Conservation (phyloP, 306 rosid genomes). For the Aeschynomene evenia region DNA sequence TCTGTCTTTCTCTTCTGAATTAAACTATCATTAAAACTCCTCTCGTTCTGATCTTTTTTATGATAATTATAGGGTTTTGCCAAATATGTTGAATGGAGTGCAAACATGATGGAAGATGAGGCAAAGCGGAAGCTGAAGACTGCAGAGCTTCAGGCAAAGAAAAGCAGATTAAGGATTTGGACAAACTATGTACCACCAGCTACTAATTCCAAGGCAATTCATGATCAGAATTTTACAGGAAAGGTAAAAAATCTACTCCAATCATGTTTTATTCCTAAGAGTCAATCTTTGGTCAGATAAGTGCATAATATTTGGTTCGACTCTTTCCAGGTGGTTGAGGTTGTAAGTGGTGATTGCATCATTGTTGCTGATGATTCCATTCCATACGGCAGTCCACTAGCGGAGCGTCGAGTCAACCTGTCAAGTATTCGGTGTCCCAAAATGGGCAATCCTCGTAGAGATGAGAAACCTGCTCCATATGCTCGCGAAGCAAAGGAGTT, state of each 20-base stretch:
- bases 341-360: slow-evolving; percentile 83
- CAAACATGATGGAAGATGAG: slow-evolving; percentile 85
- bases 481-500: slow-evolving; percentile 94
- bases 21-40: background rate
- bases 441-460: slow-evolving; percentile 83
- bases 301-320: background rate
- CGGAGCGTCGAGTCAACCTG: slow-evolving; percentile 80
- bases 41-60: slow-evolving; percentile 4
- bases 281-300: background rate
- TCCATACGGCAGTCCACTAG: slow-evolving; percentile 71
- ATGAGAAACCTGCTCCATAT: slow-evolving; percentile 85
- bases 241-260: slow-evolving; percentile 53
- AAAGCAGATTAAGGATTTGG: slow-evolving; percentile 67
- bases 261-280: background rate
- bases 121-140: slow-evolving; percentile 65
- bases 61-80: slow-evolving; percentile 55
- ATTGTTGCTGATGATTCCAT: slow-evolving; percentile 79
- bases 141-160: slow-evolving; percentile 79
- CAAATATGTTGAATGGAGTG: slow-evolving; percentile 91
- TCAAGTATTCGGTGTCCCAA: slow-evolving; percentile 91
- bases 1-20: background rate
- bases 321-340: slow-evolving; percentile 74
- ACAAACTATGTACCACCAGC: slow-evolving; percentile 76
- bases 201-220: slow-evolving; percentile 82
- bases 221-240: slow-evolving; percentile 78